Conservation (phyloP, 2,329 filamentous ascomycete species). For the Westerdykella sp. region DNA sequence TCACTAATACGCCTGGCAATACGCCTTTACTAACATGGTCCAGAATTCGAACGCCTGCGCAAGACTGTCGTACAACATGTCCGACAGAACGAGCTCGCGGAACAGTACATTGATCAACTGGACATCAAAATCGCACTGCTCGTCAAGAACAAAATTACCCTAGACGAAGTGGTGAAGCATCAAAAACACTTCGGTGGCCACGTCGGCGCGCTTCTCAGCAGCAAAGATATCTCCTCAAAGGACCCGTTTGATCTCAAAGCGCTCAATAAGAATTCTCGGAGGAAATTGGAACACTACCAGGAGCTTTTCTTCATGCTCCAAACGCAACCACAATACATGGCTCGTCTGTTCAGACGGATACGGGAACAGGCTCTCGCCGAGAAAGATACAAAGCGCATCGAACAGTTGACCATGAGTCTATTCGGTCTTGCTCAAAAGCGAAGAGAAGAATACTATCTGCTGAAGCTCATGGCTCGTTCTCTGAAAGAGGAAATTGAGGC, state of each 20-base stretch:
- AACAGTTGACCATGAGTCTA: conserved; percentile 89
- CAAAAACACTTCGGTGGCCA: conserved; percentile 94
- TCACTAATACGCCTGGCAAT: not conserved
- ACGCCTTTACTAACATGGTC: conserved; percentile 12
- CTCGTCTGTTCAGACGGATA: conserved; percentile 76
- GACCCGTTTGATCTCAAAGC: conserved; percentile 97
- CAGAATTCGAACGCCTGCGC: conserved; percentile 84
- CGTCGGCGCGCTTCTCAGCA: conserved; percentile 75
- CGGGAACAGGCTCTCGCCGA: conserved; percentile 80
- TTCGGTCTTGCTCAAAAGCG: conserved; percentile 97
- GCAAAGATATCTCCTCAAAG: conserved; percentile 77
- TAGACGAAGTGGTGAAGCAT: conserved; percentile 95
- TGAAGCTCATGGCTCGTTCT: conserved; percentile 79
- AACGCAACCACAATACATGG: conserved; percentile 91
- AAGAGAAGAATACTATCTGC: conserved; percentile 90
- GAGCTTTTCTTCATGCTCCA: conserved; percentile 96
- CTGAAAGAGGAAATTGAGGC: conserved; percentile 79
- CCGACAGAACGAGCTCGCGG: conserved; percentile 90
- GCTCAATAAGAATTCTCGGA: conserved; percentile 90
- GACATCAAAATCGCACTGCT: conserved; percentile 98
- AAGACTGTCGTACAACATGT: conserved; percentile 98
- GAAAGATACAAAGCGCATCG: conserved; percentile 86
- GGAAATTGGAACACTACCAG: conserved; percentile 94
- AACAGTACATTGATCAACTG: conserved; percentile 96
- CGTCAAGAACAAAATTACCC: conserved; percentile 98